These are phyloP conservation scores for Suillus subaureus DNA, from an alignment of 768 basidiomycete genomes.

Conservation along the genomic window DNA sequence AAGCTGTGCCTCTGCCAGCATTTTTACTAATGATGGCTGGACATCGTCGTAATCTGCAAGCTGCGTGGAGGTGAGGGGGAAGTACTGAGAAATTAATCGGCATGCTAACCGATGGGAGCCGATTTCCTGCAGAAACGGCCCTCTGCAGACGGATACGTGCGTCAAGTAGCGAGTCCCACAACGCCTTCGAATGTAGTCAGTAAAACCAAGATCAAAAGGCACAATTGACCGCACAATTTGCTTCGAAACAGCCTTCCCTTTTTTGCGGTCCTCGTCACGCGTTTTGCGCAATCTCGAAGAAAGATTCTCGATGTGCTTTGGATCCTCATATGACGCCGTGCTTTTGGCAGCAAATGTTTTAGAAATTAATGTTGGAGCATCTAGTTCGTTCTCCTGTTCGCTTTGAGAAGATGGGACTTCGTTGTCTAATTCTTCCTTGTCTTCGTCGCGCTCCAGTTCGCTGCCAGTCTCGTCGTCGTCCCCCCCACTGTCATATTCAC, in stretches of 20 bases:
- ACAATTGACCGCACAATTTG: slow-evolving; percentile 66
- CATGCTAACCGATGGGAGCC: slow-evolving; percentile 60
- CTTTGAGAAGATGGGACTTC: slow-evolving; percentile 12
- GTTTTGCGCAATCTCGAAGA: slow-evolving; percentile 56
- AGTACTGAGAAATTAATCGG: slow-evolving; percentile 5
- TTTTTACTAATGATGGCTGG: slow-evolving; percentile 46
- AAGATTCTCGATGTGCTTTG: slow-evolving; percentile 41
- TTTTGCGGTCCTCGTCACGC: slow-evolving; percentile 70
- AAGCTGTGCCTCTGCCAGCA: slow-evolving; percentile 61
- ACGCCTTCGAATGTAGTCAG: slow-evolving; percentile 44
- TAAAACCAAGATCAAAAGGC: slow-evolving; percentile 12
- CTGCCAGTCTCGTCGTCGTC: slow-evolving; percentile 32
- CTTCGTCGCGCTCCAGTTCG: slow-evolving; percentile 10
- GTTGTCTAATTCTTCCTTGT: slow-evolving; percentile 17
- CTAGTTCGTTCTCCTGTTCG: slow-evolving; percentile 17
- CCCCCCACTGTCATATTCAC: slow-evolving; percentile 11
- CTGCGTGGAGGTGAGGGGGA: slow-evolving; percentile 31
- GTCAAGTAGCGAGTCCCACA: slow-evolving; percentile 89
- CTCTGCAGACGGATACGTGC: slow-evolving; percentile 94
- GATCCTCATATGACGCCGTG: slow-evolving; percentile 11
- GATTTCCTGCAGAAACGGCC: slow-evolving; percentile 62
- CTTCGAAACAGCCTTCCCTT: slow-evolving; percentile 80
- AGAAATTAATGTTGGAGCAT: not conserved
- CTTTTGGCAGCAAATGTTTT: slow-evolving; percentile 14
- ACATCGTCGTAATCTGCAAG: slow-evolving; percentile 37